Base-by-base conservation (phyloP, 495 filamentous ascomycete species). In the Neurospora cerealis region DNA sequence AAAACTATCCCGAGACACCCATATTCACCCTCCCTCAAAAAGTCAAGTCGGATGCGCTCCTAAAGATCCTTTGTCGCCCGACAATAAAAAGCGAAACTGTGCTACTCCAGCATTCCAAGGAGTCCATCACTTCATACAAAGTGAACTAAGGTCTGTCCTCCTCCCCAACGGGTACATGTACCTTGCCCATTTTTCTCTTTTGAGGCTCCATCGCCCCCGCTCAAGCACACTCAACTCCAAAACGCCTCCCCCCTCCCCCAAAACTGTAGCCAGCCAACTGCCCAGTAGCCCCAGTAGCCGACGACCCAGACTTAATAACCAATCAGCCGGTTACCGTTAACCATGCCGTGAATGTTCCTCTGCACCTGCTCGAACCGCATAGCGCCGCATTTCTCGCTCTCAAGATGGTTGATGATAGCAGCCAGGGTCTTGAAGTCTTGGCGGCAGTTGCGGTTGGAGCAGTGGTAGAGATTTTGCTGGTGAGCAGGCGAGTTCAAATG, bases 401-500 rank as follows among this genome's bases (percentile, higher is more conserved):
- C 88, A 1, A 89, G 76, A 71, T 89, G 87, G 72, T 83, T 86
- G 78, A 89, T 88, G 37, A 89, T 69, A 6, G 72, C 83, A 38
- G 86, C 87, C 69, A 89, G 60, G 0, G 82, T 79, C 41, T 74
- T 75, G 75, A 89, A 90, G 46, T 88, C 73, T 73, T 81, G 84
- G 15, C 60, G 48, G 69, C 88, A 90, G 1, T 21, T 0, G 9
- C 36, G 60, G 41, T 87, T 87, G 0, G 86, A 86, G 71, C 87
- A 90, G 75, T 86, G 87, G 71, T 89, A 91, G 5, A 87, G 77
- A 24, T 80, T 79, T 72, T 86, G 83, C 72, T 85, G 75, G 72
- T 89, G 83, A 11, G 42, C 28, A 17, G 79, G 76, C 36, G 82
- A 84, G n/a, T 71, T 77, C 21, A 85, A 69, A 69, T 84, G 83